Conservation (phyloP, 495 filamentous ascomycete genomes). For the Tetracladium marchalianum region DNA sequence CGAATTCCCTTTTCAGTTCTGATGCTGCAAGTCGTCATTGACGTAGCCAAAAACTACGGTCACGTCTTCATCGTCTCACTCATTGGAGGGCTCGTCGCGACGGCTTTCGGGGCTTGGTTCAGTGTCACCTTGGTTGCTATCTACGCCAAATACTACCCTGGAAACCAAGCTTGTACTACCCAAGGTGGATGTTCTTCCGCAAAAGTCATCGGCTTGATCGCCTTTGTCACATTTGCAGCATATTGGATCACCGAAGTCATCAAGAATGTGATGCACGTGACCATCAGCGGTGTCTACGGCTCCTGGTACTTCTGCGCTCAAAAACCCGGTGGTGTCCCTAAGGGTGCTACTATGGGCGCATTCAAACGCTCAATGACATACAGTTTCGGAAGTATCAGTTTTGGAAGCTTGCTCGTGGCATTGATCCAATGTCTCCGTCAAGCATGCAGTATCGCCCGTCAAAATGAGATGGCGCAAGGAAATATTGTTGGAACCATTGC, state of each 20-base stretch:
- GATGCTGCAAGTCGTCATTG: slow-evolving; percentile 81
- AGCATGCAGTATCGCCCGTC: slow-evolving; percentile 61
- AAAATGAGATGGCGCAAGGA: slow-evolving; percentile 51
- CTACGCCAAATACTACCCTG: slow-evolving; percentile 73
- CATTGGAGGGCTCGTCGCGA: slow-evolving; percentile 63
- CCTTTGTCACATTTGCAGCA: slow-evolving; percentile 79
- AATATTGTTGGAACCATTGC: slow-evolving; percentile 56
- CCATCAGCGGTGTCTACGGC: slow-evolving; percentile 80
- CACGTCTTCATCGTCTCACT: slow-evolving; percentile 82
- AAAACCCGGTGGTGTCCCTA: slow-evolving; percentile 54
- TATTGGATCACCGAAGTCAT: slow-evolving; percentile 91
- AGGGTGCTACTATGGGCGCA: slow-evolving; percentile 65
- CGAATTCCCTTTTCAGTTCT: slow-evolving; percentile 83
- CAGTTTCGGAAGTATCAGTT: slow-evolving; percentile 81
- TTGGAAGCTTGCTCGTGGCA: slow-evolving; percentile 80
- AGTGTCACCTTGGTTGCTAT: slow-evolving; percentile 51
- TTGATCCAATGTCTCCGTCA: slow-evolving; percentile 78
- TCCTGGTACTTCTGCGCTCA: slow-evolving; percentile 80
- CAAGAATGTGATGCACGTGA: slow-evolving; percentile 86
- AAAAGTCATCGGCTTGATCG: slow-evolving; percentile 73
- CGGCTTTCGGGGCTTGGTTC: slow-evolving; percentile 62
- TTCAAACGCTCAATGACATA: slow-evolving; percentile 73
- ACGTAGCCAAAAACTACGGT: slow-evolving; percentile 71
- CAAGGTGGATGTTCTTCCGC: slow-evolving; percentile 57
- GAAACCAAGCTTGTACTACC: slow-evolving; percentile 50